Conservation (phyloP, 2,329 filamentous ascomycete species). For the Beauveria sp. region DNA sequence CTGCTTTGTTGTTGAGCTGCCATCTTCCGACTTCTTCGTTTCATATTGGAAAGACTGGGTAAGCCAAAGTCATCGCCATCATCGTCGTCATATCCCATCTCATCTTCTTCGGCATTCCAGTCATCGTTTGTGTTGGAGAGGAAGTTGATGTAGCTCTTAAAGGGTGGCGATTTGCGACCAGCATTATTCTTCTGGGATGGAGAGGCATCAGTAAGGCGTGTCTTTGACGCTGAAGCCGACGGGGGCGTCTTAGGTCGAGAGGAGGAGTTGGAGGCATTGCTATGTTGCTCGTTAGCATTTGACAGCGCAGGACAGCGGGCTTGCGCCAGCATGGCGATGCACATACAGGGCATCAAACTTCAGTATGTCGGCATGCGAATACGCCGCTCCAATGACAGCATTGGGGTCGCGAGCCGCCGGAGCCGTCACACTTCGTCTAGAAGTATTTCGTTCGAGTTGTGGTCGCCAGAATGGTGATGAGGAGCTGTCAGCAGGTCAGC, state of each 20-base stretch:
- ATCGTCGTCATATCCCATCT: constrained; percentile 76
- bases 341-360: constrained; percentile 75
- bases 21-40: constrained; percentile 56
- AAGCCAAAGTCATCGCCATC: constrained; percentile 94
- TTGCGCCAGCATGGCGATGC: not conserved
- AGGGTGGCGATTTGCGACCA: constrained; percentile 53
- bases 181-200: constrained; percentile 47
- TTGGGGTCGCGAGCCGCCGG: constrained; percentile 48
- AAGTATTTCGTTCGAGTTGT: constrained; percentile 44
- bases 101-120: constrained; percentile 71
- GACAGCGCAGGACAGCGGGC: not conserved
- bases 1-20: constrained; percentile 34
- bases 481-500: constrained; percentile 48
- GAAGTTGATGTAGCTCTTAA: constrained; percentile 72
- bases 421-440: constrained; percentile 40
- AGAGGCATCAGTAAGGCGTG: constrained; percentile 43
- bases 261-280: constrained; percentile 51
- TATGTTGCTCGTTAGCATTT: constrained; percentile 24
- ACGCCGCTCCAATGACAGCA: constrained; percentile 85
- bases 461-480: constrained; percentile 83
- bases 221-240: constrained; percentile 47
- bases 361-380: constrained; percentile 92
- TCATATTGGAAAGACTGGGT: constrained; percentile 86
- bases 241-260: constrained; percentile 71
- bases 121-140: constrained; percentile 75